Evolutionary conservation across 371 early-diverging fungal species (phyloP), one percentile per base, ranked within the genome.

Genomic region (Lichtheimia hyalospora): DNA sequence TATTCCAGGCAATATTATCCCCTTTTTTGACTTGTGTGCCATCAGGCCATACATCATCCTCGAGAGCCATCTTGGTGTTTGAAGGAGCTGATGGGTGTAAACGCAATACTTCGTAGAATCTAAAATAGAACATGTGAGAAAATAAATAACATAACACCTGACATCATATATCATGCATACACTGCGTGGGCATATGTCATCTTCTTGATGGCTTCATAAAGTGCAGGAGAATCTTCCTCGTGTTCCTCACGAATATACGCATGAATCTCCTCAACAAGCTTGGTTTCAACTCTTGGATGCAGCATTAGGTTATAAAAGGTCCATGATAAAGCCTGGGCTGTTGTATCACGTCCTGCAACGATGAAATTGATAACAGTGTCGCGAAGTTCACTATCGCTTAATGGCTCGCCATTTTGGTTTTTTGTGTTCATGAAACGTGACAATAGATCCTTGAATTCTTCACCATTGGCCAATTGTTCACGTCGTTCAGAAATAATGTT

Each of bases 271-370:
- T 81, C 75, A 27, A 84, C 57, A 8, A 92, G 62, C 52, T 75
- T 83, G 14, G 55, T 52, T 59, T 87, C 81, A 0, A 87, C 80
- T 1, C 68, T 61, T 0, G 86, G 82, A 51, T 85, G 73, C 28
- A 75, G 67, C 44, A 79, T 62, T 18, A 92, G 71, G 41, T 70
- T 69, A 51, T 79, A 87, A 58, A 88, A 81, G 21, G 84, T 77
- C 92, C 92, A 92, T 5, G 82, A 79, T 13, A 91, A 75, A 1
- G 88, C 83, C 63, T 89, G 89, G 0, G 89, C 88, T 0, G 91
- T 91, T 0, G 89, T 88, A 54, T 90, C 89, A 18, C 89, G 71
- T 1, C 74, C 80, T 16, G 80, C 88, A 63, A 89, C 82, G 57
- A 89, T 81, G 60, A 89, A 85, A 71, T 90, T 92, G 51, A 90